These are phyloP conservation scores for Collybia sordida DNA, from an alignment of 768 basidiomycete species.

Conservation along the genomic window DNA sequence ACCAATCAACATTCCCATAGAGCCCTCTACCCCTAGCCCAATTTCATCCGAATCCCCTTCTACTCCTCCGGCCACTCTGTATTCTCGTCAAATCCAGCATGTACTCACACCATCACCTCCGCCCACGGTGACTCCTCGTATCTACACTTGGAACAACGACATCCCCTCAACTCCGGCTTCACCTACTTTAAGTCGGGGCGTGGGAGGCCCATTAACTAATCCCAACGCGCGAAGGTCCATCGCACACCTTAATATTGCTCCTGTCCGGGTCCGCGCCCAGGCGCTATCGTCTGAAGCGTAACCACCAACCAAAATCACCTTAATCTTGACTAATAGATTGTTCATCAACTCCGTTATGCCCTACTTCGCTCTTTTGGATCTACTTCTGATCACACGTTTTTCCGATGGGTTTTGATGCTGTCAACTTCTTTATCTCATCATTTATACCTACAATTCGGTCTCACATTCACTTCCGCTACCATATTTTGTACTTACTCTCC, in stretches of 20 bases:
- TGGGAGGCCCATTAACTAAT: constrained; percentile 54
- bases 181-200: constrained; percentile 30
- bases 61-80: constrained; percentile 22
- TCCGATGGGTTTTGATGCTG: background rate
- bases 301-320: constrained; percentile 11
- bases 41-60: constrained; percentile 26
- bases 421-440: background rate
- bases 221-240: constrained; percentile 58
- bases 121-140: constrained; percentile 53
- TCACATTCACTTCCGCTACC: constrained; percentile 10
- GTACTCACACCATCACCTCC: constrained; percentile 51
- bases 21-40: constrained; percentile 26
- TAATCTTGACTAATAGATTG: constrained; percentile 15
- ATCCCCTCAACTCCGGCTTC: constrained; percentile 28
- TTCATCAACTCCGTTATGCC: constrained; percentile 6
- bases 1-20: constrained; percentile 31
- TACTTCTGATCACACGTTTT: background rate
- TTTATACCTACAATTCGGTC: background rate
- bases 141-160: constrained; percentile 52
- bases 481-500: constrained; percentile 11
- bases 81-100: constrained; percentile 19
- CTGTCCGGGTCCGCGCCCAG: constrained; percentile 45
- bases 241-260: constrained; percentile 45
- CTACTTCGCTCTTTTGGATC: background rate
- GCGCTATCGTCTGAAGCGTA: constrained; percentile 26